These are phyloP conservation scores for Phialophora verrucosa DNA, from an alignment of 2,329 filamentous ascomycete genomes.

Conservation along the genomic window DNA sequence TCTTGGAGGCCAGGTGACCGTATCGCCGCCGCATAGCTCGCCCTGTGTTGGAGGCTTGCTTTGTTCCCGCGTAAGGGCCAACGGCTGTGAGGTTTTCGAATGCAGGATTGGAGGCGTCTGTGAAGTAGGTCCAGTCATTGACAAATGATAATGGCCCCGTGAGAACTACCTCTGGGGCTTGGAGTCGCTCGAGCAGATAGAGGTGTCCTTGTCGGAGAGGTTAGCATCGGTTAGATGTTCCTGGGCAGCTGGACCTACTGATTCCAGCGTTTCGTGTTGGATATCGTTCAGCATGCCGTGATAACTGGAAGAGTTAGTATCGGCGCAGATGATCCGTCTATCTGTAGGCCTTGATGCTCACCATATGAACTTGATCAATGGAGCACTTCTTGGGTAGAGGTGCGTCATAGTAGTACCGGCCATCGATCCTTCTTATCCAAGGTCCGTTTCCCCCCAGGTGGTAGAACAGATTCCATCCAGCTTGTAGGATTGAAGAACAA, in stretches of 20 bases:
- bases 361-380: constrained; percentile 66
- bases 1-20: constrained; percentile 50
- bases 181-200: constrained; percentile 56
- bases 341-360: constrained; percentile 39
- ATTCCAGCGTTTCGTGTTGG: constrained; percentile 58
- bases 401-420: constrained; percentile 50
- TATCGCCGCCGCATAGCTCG: constrained; percentile 61
- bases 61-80: constrained; percentile 62
- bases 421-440: constrained; percentile 58
- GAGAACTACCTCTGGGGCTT: constrained; percentile 48
- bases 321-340: neutral
- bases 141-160: constrained; percentile 61
- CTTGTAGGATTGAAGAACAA: constrained; percentile 19
- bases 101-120: constrained; percentile 46
- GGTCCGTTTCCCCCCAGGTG: constrained; percentile 62
- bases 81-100: constrained; percentile 62
- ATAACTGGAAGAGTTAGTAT: constrained; percentile 51
- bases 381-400: constrained; percentile 55
- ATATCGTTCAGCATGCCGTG: constrained; percentile 64
- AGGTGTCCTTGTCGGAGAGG: constrained; percentile 50
- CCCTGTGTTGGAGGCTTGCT: constrained; percentile 61
- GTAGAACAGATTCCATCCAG: constrained; percentile 57
- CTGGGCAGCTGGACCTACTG: constrained; percentile 48
- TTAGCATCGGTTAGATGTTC: neutral
- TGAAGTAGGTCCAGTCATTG: constrained; percentile 62